These are phyloP conservation scores for Nepenthes mirabilis DNA, from an alignment of 148 eudicot species.

Conservation along the genomic window DNA sequence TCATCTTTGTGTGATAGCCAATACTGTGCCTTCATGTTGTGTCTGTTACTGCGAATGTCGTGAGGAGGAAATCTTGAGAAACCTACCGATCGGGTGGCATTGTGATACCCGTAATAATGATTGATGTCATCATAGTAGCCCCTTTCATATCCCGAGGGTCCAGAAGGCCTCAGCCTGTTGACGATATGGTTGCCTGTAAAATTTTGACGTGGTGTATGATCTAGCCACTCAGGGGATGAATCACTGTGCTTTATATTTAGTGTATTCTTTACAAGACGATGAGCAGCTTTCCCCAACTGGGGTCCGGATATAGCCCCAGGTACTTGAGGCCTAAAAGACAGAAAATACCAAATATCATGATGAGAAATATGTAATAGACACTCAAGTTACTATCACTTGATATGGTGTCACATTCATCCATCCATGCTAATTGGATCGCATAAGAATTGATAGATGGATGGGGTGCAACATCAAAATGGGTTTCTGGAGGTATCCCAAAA, in stretches of 20 bases:
- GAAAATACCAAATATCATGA: too few relatives aligned
- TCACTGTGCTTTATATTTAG: conserved; percentile 48
- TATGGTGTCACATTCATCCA: too few relatives aligned
- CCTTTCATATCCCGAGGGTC: conserved; percentile 55
- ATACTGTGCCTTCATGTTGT: conserved; percentile 22
- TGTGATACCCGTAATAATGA: conserved; percentile 14
- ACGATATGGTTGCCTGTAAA: conserved; percentile 24
- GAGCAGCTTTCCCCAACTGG: conserved; percentile 87
- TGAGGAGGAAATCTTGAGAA: conserved; percentile 20
- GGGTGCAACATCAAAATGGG: too few relatives aligned
- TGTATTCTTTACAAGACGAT: conserved; percentile 71
- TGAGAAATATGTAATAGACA: too few relatives aligned
- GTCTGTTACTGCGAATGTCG: neutral
- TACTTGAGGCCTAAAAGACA: conserved; percentile 51
- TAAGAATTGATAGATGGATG: too few relatives aligned
- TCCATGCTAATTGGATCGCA: too few relatives aligned
- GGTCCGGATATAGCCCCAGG: conserved; percentile 61
- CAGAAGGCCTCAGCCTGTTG: conserved; percentile 51
- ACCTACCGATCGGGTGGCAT: conserved; percentile 16
- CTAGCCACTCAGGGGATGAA: conserved; percentile 24
- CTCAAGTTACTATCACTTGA: too few relatives aligned
- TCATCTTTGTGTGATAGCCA: conserved; percentile 23
- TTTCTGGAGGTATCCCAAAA: too few relatives aligned
- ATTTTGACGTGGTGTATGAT: conserved; percentile 28
- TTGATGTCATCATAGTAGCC: conserved; percentile 29